These are phyloP conservation scores for Ogataea zsoltii DNA, from an alignment of 805 yeast genomes.

Conservation along the genomic window DNA sequence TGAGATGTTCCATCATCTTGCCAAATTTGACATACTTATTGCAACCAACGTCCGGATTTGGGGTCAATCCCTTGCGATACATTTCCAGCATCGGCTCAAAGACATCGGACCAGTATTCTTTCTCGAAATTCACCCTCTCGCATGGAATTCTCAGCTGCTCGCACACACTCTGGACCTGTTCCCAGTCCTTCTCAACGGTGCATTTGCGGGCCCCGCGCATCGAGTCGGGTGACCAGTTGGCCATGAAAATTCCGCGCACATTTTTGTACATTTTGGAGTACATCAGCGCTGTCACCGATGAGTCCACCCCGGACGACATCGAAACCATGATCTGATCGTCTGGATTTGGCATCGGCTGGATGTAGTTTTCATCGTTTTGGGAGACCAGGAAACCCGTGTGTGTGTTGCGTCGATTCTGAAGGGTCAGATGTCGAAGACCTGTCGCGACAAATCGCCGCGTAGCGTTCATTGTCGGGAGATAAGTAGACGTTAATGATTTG, in stretches of 20 bases:
- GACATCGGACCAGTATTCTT: conserved; percentile 90
- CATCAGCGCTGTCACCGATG: conserved; percentile 74
- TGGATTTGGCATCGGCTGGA: conserved; percentile 38
- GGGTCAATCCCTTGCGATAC: conserved; percentile 76
- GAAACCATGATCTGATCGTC: conserved; percentile 76
- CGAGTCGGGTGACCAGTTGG: conserved; percentile 69
- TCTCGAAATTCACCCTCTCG: conserved; percentile 79
- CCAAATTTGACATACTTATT: conserved; percentile 89
- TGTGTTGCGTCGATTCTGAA: neutral
- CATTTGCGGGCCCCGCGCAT: conserved; percentile 46
- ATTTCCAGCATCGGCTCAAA: conserved; percentile 86
- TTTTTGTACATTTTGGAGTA: conserved; percentile 55
- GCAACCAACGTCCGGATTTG: conserved; percentile 93
- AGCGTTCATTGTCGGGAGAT: too few species aligned
- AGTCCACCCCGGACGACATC: conserved; percentile 97
- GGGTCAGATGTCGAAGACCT: neutral
- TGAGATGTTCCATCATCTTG: conserved; percentile 56
- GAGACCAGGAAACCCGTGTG: neutral
- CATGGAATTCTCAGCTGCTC: conserved; percentile 62
- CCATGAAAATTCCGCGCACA: conserved; percentile 87
- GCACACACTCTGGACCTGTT: conserved; percentile 71
- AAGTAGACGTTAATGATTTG: too few species aligned
- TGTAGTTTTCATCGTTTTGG: neutral
- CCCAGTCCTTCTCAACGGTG: conserved; percentile 80
- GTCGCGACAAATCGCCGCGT: neutral